Percentiles rank a stretch among this genome's conserved stretches.
These are phyloP conservation scores for Jasminum sambac DNA, from an alignment of 257 asterid genomes.

Conservation along the genomic window DNA sequence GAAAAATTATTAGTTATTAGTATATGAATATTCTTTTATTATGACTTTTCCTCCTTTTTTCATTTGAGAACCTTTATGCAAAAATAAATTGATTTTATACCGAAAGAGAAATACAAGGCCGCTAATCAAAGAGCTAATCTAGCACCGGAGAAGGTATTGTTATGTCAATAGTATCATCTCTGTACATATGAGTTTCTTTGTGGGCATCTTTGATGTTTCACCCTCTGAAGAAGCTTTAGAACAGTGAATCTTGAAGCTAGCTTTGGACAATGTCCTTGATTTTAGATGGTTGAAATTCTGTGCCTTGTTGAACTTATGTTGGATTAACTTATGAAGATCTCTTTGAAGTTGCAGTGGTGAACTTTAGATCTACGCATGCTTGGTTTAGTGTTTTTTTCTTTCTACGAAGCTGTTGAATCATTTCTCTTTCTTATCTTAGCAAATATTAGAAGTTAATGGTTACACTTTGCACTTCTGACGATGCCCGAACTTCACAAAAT, in stretches of 20 bases:
- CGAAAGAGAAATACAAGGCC: slow-evolving; percentile 82
- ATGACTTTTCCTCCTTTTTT: neutral
- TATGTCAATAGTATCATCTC: neutral
- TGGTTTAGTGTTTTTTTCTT: neutral
- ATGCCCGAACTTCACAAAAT: neutral
- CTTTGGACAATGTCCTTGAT: neutral
- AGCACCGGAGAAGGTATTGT: slow-evolving; percentile 74
- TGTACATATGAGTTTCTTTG: neutral
- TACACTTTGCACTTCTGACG: neutral
- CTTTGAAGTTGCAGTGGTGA: neutral
- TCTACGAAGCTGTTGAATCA: neutral
- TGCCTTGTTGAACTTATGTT: neutral
- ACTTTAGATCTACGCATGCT: neutral
- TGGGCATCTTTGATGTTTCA: neutral
- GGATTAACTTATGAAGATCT: too few species aligned
- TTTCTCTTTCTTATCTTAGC: neutral
- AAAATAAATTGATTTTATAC: slow-evolving; percentile 12
- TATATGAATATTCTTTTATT: neutral
- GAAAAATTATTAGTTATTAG: neutral
- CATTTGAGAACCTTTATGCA: too few species aligned
- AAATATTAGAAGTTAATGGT: neutral
- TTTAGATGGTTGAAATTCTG: neutral
- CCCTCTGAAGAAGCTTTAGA: neutral
- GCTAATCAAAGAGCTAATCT: slow-evolving; percentile 90
- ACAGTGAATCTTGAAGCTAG: neutral